These are phyloP conservation scores for Saccharomyces hybrid DNA, from an alignment of 1,139 yeast species.

Conservation along the genomic window DNA sequence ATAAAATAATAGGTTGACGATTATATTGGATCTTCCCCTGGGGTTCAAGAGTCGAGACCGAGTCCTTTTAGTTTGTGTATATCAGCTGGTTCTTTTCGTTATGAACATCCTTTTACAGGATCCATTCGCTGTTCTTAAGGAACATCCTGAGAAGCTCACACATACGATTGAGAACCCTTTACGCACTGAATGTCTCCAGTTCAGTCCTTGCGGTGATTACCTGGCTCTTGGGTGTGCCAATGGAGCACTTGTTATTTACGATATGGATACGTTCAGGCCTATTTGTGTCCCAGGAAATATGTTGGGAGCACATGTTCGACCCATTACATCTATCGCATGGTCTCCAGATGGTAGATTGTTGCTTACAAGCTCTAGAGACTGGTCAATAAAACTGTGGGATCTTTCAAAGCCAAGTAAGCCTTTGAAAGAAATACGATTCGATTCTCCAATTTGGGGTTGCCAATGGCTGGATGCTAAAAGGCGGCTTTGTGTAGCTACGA, in stretches of 20 bases:
- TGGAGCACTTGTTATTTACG: slow-evolving; percentile 75
- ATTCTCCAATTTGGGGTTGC: slow-evolving; percentile 40
- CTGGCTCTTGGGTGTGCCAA: slow-evolving; percentile 77
- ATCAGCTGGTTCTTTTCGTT: slow-evolving; percentile 3
- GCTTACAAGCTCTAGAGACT: slow-evolving; percentile 73
- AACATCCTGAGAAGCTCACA: slow-evolving; percentile 77
- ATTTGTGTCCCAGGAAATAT: slow-evolving; percentile 35
- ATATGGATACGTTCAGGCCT: slow-evolving; percentile 49
- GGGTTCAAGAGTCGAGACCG: not conserved
- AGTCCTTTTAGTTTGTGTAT: not conserved
- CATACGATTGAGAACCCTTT: slow-evolving; percentile 48
- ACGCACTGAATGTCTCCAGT: slow-evolving; percentile 71
- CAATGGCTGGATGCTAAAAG: slow-evolving; percentile 18
- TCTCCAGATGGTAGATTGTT: slow-evolving; percentile 63
- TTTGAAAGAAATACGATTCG: slow-evolving; percentile 60
- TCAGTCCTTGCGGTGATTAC: slow-evolving; percentile 75
- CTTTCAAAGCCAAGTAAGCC: slow-evolving; percentile 46
- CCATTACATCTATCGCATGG: slow-evolving; percentile 77
- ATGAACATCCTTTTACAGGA: slow-evolving; percentile 80
- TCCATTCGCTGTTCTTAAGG: slow-evolving; percentile 88
- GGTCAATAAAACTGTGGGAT: slow-evolving; percentile 82
- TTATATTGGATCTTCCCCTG: not conserved
- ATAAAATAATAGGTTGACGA: not conserved
- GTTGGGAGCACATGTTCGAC: slow-evolving; percentile 58
- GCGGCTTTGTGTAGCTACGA: slow-evolving; percentile 21